Conservation (phyloP, 2,329 filamentous ascomycete genomes). For the Beauveria australis region DNA sequence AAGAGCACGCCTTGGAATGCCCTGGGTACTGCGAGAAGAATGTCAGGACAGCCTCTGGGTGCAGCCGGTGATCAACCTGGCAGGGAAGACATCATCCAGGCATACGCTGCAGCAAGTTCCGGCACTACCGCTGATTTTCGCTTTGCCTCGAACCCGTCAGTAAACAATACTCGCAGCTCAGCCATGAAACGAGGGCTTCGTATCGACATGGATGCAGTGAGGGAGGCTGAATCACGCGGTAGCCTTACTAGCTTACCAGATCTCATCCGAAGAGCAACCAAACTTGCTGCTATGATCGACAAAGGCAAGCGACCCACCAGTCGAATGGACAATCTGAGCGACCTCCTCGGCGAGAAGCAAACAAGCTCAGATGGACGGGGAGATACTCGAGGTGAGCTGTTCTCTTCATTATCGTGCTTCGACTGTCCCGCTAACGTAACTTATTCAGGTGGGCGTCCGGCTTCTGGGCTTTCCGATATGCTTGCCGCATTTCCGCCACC, state of each 20-base stretch:
- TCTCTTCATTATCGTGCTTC: background rate
- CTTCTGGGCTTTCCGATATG: conserved; percentile 55
- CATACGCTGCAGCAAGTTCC: conserved; percentile 41
- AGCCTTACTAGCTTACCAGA: conserved; percentile 90
- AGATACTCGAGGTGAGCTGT: conserved; percentile 30
- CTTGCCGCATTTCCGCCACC: conserved; percentile 57
- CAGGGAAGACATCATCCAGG: conserved; percentile 31
- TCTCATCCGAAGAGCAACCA: conserved; percentile 80
- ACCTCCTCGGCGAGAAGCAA: conserved; percentile 39
- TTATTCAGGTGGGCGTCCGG: conserved; percentile 34
- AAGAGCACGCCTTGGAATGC: conserved; percentile 12
- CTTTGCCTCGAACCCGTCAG: conserved; percentile 18
- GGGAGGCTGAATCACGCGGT: conserved; percentile 72
- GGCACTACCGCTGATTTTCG: conserved; percentile 30
- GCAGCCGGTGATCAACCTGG: background rate
- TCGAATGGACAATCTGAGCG: conserved; percentile 44
- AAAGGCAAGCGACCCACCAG: conserved; percentile 61
- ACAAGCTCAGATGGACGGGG: conserved; percentile 30
- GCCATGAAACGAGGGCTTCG: conserved; percentile 59
- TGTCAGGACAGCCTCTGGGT: conserved; percentile 5
- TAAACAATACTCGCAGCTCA: conserved; percentile 36
- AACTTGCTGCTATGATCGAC: conserved; percentile 79
- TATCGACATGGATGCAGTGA: conserved; percentile 74
- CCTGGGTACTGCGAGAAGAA: background rate
- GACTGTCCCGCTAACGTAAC: conserved; percentile 15